These are phyloP conservation scores for Endoconidiophora laricicola DNA, from an alignment of 2,329 filamentous ascomycete species.

Conservation along the genomic window DNA sequence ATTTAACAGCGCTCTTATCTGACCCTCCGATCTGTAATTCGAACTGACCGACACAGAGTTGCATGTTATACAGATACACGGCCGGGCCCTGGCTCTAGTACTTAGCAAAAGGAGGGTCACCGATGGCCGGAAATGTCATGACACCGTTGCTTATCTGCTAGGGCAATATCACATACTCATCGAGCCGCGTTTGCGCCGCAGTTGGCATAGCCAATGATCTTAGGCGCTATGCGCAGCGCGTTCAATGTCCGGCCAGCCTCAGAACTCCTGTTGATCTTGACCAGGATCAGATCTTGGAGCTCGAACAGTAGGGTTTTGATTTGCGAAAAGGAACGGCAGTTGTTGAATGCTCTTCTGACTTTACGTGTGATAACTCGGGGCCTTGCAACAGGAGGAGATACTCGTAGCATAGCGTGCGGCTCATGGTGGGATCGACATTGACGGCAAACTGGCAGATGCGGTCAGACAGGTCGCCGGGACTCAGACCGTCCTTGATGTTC, in stretches of 20 bases:
- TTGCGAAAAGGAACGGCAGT: background rate
- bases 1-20: too few species aligned
- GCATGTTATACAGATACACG: background rate
- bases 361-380: background rate
- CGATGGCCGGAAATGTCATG: too few species aligned
- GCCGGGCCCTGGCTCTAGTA: background rate
- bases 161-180: too few species aligned
- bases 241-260: background rate
- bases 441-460: background rate
- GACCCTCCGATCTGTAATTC: too few species aligned
- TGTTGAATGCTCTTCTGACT: background rate
- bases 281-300: background rate
- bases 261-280: background rate
- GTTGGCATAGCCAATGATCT: too few species aligned
- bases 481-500: too few species aligned
- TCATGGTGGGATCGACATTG: background rate
- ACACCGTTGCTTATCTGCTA: too few species aligned
- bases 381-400: too few species aligned
- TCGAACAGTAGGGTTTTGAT: background rate
- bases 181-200: too few species aligned
- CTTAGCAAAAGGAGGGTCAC: background rate
- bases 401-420: background rate
- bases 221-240: background rate
- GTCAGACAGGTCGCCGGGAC: background rate
- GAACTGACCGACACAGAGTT: background rate